Percentiles rank a stretch among this genome's conserved stretches.
Conservation (phyloP, 106 monocot genomes). For the Allium cepa region DNA sequence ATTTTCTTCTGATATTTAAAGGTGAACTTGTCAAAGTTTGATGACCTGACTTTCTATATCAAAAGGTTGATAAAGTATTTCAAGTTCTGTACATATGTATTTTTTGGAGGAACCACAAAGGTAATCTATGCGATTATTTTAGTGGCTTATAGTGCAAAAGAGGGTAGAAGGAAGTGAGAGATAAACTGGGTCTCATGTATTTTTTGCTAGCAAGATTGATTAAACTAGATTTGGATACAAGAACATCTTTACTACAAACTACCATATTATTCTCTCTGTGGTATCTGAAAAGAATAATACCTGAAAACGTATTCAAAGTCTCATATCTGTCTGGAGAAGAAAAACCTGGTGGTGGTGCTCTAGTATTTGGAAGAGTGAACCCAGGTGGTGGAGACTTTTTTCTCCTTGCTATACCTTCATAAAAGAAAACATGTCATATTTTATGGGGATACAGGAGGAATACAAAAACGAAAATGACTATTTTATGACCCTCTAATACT, state of each 20-base stretch:
- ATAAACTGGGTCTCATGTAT: not conserved
- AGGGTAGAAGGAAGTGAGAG: not conserved
- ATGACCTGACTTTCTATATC: no score
- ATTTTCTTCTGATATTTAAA: no score
- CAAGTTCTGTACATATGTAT: no score
- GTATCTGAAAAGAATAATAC: constrained; percentile 11
- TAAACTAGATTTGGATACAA: no score
- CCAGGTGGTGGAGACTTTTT: constrained; percentile 88
- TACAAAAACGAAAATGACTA: not conserved
- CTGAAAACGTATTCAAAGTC: constrained; percentile 37
- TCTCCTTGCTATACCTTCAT: constrained; percentile 32
- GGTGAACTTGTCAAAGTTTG: no score
- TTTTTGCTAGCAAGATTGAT: not conserved
- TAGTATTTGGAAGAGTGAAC: constrained; percentile 55
- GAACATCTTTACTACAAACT: no score
- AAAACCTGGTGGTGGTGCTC: constrained; percentile 76
- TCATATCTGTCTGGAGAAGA: constrained; percentile 44
- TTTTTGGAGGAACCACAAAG: no score
- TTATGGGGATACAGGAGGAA: not conserved
- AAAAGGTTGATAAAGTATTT: no score
- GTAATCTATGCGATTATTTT: no score
- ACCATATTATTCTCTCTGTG: no score
- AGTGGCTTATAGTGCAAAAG: not conserved
- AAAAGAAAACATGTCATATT: constrained; percentile 4
- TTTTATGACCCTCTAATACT: not conserved